Evolutionary conservation across 441 rosid genomes (phyloP).

Genomic region (Theobroma grandiflorum): DNA sequence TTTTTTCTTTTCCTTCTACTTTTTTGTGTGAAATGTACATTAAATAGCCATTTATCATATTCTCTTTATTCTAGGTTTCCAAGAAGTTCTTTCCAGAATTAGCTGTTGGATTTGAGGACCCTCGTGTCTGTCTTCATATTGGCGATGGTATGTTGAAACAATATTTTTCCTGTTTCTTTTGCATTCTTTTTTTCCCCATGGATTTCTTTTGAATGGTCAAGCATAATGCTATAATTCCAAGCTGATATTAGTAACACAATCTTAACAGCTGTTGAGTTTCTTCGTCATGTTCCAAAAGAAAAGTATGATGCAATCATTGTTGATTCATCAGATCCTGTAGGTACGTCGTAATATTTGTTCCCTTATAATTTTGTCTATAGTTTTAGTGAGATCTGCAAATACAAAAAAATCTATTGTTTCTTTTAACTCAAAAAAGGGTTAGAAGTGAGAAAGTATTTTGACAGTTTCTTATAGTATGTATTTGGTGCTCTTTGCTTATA

Average conservation of each 20-base stretch:
- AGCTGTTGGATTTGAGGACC: slow-evolving; percentile 91
- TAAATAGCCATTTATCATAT: background rate
- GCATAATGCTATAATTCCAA: slow-evolving; percentile 10
- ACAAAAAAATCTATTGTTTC: background rate
- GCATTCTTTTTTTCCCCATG: background rate
- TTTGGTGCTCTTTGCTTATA: background rate
- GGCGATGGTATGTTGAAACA: slow-evolving; percentile 79
- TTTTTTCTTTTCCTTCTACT: background rate
- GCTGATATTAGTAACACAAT: slow-evolving; percentile 35
- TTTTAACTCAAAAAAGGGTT: background rate
- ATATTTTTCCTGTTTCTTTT: background rate
- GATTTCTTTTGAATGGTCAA: slow-evolving; percentile 9
- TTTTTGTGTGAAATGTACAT: background rate
- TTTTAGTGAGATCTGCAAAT: background rate
- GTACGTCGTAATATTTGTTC: slow-evolving; percentile 52
- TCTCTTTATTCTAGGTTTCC: slow-evolving; percentile 61
- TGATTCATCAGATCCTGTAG: slow-evolving; percentile 97
- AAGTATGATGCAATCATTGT: slow-evolving; percentile 93
- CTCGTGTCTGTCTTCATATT: slow-evolving; percentile 85
- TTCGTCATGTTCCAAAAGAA: slow-evolving; percentile 67
- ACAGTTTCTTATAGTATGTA: slow-evolving; percentile 6
- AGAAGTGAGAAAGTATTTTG: background rate
- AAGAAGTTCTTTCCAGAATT: slow-evolving; percentile 82
- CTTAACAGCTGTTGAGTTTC: slow-evolving; percentile 84
- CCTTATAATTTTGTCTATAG: slow-evolving; percentile 14